These are phyloP conservation scores for Paradendryphiella salina DNA, from an alignment of 2,329 filamentous ascomycete species.

Conservation along the genomic window DNA sequence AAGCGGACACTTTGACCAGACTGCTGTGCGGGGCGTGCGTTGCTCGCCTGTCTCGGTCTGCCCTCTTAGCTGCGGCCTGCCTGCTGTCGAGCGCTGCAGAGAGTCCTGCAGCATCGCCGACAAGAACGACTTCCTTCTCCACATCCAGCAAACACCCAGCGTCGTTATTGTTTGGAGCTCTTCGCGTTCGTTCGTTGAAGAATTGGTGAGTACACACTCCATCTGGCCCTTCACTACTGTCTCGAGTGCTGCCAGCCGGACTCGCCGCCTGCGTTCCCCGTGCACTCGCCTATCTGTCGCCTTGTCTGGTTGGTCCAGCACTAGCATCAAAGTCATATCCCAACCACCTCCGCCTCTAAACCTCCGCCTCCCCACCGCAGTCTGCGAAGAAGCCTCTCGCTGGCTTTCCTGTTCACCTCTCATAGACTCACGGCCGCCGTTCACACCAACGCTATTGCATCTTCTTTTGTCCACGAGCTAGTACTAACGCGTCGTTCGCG, in stretches of 20 bases:
- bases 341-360: constrained; percentile 50
- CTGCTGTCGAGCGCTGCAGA: constrained; percentile 45
- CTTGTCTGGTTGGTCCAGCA: constrained; percentile 42
- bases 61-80: constrained; percentile 48
- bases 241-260: constrained; percentile 10
- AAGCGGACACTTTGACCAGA: constrained; percentile 32
- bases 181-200: constrained; percentile 31
- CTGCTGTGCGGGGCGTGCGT: constrained; percentile 41
- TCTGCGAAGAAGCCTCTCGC: constrained; percentile 32
- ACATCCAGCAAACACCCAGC: constrained; percentile 25
- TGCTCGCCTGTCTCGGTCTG: constrained; percentile 46
- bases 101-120: constrained; percentile 45
- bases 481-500: constrained; percentile 33
- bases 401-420: constrained; percentile 28
- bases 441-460: constrained; percentile 12
- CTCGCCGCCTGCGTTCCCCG: constrained; percentile 38
- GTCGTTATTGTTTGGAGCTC: constrained; percentile 12
- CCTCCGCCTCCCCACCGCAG: constrained; percentile 43
- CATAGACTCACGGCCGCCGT: constrained; percentile 27
- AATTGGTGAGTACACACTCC: constrained; percentile 26
- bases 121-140: constrained; percentile 40
- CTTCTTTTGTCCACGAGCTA: constrained; percentile 11
- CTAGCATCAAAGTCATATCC: constrained; percentile 47
- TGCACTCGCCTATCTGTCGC: constrained; percentile 45
- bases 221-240: constrained; percentile 1